phyloP scores from a whole-genome alignment of 148 eudicot genomes.

The Rheum nobile region DNA sequence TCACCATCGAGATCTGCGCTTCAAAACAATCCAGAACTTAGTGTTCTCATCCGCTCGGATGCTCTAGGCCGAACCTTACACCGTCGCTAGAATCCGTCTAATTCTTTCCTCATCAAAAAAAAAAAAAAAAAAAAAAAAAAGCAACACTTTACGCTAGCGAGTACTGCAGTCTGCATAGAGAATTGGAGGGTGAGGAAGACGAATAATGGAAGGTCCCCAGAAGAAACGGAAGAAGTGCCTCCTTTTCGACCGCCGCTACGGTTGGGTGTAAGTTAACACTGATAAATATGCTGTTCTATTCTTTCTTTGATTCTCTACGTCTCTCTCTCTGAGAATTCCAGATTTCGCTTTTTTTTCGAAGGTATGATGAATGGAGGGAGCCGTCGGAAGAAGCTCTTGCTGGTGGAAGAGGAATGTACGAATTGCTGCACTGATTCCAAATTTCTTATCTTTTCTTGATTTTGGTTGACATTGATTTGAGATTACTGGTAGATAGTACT shows the following conservation, averaged over 20 bases:
- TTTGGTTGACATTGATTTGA: not conserved
- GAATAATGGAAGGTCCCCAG: not conserved
- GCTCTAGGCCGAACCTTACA: no score
- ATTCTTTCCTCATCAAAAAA: no score
- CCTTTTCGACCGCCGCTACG: slow-evolving; percentile 4
- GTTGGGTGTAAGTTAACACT: not conserved
- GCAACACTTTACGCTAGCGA: no score
- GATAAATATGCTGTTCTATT: not conserved
- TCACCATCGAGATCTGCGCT: no score
- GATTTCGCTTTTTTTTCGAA: not conserved
- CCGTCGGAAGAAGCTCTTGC: slow-evolving; percentile 6
- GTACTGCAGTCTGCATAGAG: no score
- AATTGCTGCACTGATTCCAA: not conserved
- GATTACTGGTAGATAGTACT: not conserved
- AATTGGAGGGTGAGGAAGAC: not conserved
- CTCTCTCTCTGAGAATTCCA: not conserved
- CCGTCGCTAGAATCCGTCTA: no score
- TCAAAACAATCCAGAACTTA: no score
- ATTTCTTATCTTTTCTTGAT: not conserved
- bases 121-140: no score
- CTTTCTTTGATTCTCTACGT: not conserved
- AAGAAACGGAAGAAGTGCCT: not conserved
- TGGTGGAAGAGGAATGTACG: slow-evolving; percentile 8
- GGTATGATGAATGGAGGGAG: slow-evolving; percentile 2
- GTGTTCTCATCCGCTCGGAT: no score